Evolutionary conservation across 1,139 yeast species (phyloP).

Genomic region (Pichia sp.): DNA sequence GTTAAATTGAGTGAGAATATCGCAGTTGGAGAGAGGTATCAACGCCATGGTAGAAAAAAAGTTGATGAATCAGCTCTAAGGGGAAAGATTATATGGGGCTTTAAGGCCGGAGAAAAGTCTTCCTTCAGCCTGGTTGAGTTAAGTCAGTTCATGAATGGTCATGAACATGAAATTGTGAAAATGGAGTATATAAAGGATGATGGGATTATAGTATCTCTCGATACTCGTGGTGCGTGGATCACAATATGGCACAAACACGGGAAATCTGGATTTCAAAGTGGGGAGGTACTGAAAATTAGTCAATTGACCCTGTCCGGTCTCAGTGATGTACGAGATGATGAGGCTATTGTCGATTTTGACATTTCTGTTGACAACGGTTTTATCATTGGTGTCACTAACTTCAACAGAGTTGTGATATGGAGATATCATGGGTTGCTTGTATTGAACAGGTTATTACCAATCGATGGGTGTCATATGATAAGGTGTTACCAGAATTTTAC

Average conservation of each 20-base stretch:
- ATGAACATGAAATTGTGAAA: constrained; percentile 35
- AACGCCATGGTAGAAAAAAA: too few relatives aligned
- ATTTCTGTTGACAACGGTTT: constrained; percentile 53
- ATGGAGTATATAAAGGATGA: constrained; percentile 43
- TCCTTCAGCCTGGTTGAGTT: constrained; percentile 43
- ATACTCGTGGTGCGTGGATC: constrained; percentile 36
- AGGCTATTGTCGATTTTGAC: constrained; percentile 24
- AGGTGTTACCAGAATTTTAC: constrained; percentile 22
- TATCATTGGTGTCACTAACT: constrained; percentile 33
- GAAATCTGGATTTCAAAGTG: constrained; percentile 48
- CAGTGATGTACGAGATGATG: constrained; percentile 10
- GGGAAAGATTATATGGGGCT: too few relatives aligned
- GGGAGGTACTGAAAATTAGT: constrained; percentile 43
- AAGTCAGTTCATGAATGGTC: constrained; percentile 45
- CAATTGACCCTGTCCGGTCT: constrained; percentile 31
- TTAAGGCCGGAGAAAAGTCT: too few relatives aligned
- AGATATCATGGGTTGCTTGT: too few relatives aligned
- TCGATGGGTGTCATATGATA: too few relatives aligned
- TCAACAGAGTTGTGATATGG: constrained; percentile 30
- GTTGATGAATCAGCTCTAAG: too few relatives aligned
- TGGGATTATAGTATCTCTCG: constrained; percentile 46
- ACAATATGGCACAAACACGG: constrained; percentile 22
- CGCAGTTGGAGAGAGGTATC: too few relatives aligned
- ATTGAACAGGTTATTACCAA: background rate
- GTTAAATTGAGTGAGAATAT: too few relatives aligned